A percentile compares a stretch with the other conserved stretches of the same genome.
phyloP scores from a whole-genome alignment of 139 green algal species.

The Coccomyxa sp. region DNA sequence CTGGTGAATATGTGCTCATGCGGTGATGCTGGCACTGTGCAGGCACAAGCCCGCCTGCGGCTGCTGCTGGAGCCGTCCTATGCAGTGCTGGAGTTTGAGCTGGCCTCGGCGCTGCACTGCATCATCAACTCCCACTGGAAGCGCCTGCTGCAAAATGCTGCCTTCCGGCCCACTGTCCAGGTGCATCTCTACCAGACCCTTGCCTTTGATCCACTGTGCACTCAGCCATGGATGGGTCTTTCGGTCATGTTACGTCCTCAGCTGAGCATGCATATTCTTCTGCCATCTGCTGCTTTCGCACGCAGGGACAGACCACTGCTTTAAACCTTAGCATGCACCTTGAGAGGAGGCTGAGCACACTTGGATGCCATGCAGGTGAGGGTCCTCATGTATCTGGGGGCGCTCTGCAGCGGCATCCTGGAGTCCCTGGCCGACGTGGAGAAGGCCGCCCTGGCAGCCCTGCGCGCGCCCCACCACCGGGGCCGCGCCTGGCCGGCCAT shows the following conservation, averaged over 20 bases:
- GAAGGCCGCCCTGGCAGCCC: not conserved
- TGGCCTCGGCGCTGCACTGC: constrained; percentile 7
- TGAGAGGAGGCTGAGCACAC: not conserved
- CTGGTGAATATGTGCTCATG: too few relatives aligned
- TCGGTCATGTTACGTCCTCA: too few relatives aligned
- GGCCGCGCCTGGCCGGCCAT: too few relatives aligned
- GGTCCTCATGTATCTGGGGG: not conserved
- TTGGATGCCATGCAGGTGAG: not conserved
- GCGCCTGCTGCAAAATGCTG: not conserved
- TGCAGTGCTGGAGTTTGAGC: constrained; percentile 1
- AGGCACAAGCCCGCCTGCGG: not conserved
- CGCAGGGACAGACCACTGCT: too few relatives aligned
- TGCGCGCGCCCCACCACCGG: too few relatives aligned
- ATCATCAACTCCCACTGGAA: not conserved
- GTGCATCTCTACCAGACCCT: not conserved
- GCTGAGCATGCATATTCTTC: too few relatives aligned
- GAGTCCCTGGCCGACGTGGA: constrained; percentile 6
- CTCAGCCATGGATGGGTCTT: too few relatives aligned
- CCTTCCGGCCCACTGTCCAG: not conserved
- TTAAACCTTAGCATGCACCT: too few relatives aligned
- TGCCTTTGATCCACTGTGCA: too few relatives aligned
- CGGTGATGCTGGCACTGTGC: too few relatives aligned
- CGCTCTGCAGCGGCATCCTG: constrained; percentile 24
- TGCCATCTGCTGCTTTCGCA: too few relatives aligned
- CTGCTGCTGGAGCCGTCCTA: not conserved